Evolutionary conservation across 495 filamentous ascomycete genomes (phyloP).

Genomic region (Aspergillus homomorphus): DNA sequence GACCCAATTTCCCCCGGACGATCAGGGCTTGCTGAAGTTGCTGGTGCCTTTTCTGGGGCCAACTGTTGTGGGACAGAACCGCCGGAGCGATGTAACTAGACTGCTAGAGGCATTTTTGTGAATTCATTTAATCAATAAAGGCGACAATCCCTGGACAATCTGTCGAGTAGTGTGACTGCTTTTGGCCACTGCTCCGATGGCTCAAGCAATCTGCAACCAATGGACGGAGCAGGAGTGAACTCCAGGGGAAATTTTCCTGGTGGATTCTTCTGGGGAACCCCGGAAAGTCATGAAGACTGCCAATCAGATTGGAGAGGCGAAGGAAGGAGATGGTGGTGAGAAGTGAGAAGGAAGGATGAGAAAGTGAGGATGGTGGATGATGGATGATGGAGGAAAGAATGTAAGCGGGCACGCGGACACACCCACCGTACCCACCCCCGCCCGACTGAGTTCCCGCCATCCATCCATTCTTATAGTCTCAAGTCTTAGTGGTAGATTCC

Average conservation of each 20-base stretch:
- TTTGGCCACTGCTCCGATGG: constrained; percentile 13
- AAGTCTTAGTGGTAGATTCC: no score
- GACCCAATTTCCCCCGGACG: constrained; percentile 6
- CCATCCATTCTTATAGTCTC: no score
- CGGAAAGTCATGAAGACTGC: not conserved
- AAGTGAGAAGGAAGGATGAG: no score
- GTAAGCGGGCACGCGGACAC: no score
- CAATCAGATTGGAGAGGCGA: constrained; percentile 10
- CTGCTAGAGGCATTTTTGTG: not conserved
- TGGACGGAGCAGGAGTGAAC: not conserved
- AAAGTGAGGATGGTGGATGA: not conserved
- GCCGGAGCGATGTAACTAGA: not conserved
- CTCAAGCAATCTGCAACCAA: not conserved
- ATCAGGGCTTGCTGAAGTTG: constrained; percentile 1
- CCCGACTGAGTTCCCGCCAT: no score
- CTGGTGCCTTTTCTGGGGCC: not conserved
- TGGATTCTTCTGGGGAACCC: not conserved
- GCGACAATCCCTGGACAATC: not conserved
- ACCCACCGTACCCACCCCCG: no score
- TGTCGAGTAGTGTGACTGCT: not conserved
- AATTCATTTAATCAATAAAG: no score
- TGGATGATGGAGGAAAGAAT: not conserved
- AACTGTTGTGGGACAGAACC: constrained; percentile 1
- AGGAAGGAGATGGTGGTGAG: constrained; percentile 1
- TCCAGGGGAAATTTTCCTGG: not conserved